Conservation (phyloP, 2,329 filamentous ascomycete genomes). For the Fusarium sp. region DNA sequence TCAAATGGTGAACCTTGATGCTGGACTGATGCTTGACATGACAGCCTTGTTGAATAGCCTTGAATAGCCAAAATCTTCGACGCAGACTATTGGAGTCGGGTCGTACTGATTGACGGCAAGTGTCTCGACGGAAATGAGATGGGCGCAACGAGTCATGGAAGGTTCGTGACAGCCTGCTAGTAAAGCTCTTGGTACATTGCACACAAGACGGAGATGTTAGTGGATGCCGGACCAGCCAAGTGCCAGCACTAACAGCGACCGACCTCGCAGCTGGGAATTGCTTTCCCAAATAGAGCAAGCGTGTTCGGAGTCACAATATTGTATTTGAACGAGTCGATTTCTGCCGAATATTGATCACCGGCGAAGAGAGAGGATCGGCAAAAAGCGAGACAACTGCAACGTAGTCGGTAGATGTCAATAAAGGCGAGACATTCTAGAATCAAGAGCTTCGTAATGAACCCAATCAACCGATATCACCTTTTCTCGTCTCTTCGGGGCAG, state of each 20-base stretch:
- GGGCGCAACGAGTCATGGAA: constrained; percentile 39
- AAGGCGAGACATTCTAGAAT: constrained; percentile 24
- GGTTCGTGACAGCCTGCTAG: constrained; percentile 32
- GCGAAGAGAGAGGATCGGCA: constrained; percentile 23
- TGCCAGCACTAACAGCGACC: constrained; percentile 30
- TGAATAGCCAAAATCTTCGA: constrained; percentile 15
- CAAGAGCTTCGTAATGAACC: constrained; percentile 14
- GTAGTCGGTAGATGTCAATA: neutral
- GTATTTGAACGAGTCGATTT: neutral
- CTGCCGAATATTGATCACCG: neutral
- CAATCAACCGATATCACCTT: constrained; percentile 25
- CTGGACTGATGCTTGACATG: neutral
- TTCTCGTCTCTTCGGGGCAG: constrained; percentile 5
- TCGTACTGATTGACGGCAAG: constrained; percentile 18
- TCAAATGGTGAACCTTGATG: neutral
- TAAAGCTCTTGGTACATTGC: constrained; percentile 26
- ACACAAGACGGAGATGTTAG: constrained; percentile 28
- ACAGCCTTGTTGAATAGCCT: constrained; percentile 26
- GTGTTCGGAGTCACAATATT: neutral
- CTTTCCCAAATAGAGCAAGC: constrained; percentile 7
- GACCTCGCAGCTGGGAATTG: constrained; percentile 7
- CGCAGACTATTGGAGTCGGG: constrained; percentile 32
- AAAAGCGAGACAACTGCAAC: constrained; percentile 23
- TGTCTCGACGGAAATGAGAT: constrained; percentile 39
- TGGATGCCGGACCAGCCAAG: constrained; percentile 33